A percentile compares a stretch with the other conserved stretches of the same genome.
phyloP scores from a whole-genome alignment of 2,329 filamentous ascomycete species.

The Pseudogymnoascus sp. region DNA sequence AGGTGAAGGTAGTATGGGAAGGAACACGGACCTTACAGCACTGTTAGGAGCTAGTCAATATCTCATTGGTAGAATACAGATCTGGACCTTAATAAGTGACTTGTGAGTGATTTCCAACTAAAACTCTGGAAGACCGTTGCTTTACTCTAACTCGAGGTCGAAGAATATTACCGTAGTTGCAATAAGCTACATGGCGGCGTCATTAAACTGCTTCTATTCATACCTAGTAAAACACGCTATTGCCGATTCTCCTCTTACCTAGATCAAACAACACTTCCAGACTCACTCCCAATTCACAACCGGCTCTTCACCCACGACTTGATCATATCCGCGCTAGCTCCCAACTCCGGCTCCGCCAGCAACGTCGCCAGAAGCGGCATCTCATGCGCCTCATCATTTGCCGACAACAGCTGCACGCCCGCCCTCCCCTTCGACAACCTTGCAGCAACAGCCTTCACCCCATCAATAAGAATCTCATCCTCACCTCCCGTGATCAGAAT shows the following conservation, averaged over 20 bases:
- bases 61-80: too few relatives aligned
- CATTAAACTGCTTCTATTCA: background rate
- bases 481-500: constrained; percentile 45
- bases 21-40: too few relatives aligned
- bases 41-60: too few relatives aligned
- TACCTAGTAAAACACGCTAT: constrained; percentile 1
- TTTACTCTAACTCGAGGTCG: background rate
- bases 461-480: constrained; percentile 47
- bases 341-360: constrained; percentile 18
- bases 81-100: too few relatives aligned
- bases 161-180: constrained; percentile 16
- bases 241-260: background rate
- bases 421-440: constrained; percentile 13
- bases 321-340: constrained; percentile 18
- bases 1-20: too few relatives aligned
- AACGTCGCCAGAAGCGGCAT: constrained; percentile 19
- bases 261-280: background rate
- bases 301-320: constrained; percentile 19
- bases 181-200: background rate
- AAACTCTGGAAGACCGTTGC: too few relatives aligned
- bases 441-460: constrained; percentile 33
- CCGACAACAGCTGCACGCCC: constrained; percentile 13
- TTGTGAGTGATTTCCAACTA: too few relatives aligned
- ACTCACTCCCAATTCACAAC: constrained; percentile 14
- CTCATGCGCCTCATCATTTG: constrained; percentile 22